Conservation (phyloP, 2,329 filamentous ascomycete species). For the Ophiostoma quercus region DNA sequence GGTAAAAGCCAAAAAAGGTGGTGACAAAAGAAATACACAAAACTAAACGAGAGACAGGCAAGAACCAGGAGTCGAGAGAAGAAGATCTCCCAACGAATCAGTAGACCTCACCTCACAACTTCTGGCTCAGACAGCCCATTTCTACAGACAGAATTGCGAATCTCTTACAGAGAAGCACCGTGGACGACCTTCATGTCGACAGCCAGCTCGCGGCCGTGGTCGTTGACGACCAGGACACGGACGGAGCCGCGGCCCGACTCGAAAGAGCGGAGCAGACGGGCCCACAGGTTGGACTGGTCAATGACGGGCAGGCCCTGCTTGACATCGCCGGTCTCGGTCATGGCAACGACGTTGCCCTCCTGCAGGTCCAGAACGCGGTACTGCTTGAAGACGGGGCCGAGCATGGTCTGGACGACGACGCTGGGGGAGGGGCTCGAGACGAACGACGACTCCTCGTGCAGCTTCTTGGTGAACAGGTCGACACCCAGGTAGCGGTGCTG, state of each 20-base stretch:
- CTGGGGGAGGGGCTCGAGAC: constrained; percentile 94
- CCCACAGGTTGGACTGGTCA: constrained; percentile 86
- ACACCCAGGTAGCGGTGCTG: constrained; percentile 99
- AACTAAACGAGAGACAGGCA: not conserved
- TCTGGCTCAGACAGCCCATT: not conserved
- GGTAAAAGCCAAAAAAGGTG: constrained; percentile 14
- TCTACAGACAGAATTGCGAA: not conserved
- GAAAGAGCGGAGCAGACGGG: constrained; percentile 76
- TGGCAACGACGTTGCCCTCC: constrained; percentile 78
- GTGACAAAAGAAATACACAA: constrained; percentile 8
- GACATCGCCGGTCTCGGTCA: constrained; percentile 98
- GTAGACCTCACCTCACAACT: not conserved
- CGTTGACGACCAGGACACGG: constrained; percentile 91
- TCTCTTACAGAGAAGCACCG: constrained; percentile 58
- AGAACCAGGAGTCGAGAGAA: not conserved
- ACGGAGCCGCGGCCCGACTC: constrained; percentile 88
- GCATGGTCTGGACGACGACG: constrained; percentile 98
- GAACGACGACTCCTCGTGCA: constrained; percentile 97
- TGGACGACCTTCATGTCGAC: constrained; percentile 99
- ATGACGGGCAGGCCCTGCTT: constrained; percentile 92
- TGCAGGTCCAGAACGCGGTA: constrained; percentile 98
- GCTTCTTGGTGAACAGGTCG: constrained; percentile 99
- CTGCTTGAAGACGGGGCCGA: constrained; percentile 99
- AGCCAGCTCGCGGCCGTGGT: constrained; percentile 86
- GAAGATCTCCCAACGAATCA: not conserved